Evolutionary conservation across 1,284 basidiomycete species (phyloP).

Genomic region (Takashimella tepidaria): DNA sequence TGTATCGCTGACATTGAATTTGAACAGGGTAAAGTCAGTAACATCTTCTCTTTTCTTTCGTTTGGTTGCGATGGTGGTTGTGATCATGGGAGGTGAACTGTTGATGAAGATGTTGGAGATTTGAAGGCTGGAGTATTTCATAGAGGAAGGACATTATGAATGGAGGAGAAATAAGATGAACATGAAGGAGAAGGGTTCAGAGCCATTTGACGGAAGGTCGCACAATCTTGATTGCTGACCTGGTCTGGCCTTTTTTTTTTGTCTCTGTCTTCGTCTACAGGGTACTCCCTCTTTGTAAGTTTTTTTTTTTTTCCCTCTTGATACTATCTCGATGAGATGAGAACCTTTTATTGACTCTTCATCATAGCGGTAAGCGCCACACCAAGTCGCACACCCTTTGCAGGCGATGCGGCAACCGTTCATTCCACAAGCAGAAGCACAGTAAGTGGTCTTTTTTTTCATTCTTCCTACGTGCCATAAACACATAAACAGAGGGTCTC

Average conservation of each 20-base stretch:
- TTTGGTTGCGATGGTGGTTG: not conserved
- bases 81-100: not conserved
- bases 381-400: conserved; percentile 98
- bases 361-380: conserved; percentile 78
- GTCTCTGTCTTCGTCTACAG: conserved; percentile 49
- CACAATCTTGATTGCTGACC: conserved; percentile 53
- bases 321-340: not conserved
- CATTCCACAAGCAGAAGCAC: conserved; percentile 97
- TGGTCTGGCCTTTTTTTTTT: conserved; percentile 55
- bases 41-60: too few species aligned
- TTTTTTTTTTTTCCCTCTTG: not conserved
- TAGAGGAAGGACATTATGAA: not conserved
- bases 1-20: not conserved
- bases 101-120: too few species aligned
- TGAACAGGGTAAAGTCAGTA: not conserved
- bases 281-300: conserved; percentile 83
- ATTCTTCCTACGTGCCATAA: too few species aligned
- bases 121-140: too few species aligned
- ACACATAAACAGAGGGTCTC: too few species aligned
- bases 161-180: conserved; percentile 6
- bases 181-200: conserved; percentile 10
- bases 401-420: conserved; percentile 85
- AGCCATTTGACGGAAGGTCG: conserved; percentile 43
- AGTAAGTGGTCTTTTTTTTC: conserved; percentile 59
- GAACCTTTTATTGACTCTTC: too few species aligned